Percentiles rank a stretch among this genome's conserved stretches.
Conservation (phyloP, 2,329 filamentous ascomycete species). For the Dryadomyces quercus-mongolicae region DNA sequence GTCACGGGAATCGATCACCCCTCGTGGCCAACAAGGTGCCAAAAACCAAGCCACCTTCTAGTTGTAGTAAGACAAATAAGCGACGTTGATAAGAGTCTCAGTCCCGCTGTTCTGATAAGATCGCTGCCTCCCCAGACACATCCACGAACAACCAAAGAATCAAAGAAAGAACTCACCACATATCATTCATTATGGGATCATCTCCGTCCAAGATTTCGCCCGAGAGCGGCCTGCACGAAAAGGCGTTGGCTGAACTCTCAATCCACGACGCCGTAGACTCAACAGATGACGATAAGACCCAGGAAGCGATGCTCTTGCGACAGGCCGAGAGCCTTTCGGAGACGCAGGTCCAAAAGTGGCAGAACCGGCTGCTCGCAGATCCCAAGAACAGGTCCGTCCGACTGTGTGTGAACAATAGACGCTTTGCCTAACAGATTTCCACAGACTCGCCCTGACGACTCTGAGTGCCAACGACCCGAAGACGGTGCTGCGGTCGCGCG, state of each 20-base stretch:
- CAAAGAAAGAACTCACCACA: too few relatives aligned
- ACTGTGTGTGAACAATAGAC: not conserved
- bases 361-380: conserved; percentile 48
- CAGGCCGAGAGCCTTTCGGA: conserved; percentile 34
- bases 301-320: not conserved
- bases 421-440: too few relatives aligned
- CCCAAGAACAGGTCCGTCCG: conserved; percentile 47
- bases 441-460: conserved; percentile 64
- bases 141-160: too few relatives aligned
- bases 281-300: not conserved
- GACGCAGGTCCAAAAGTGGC: conserved; percentile 42
- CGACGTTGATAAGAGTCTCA: not conserved
- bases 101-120: not conserved
- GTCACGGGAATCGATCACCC: not conserved
- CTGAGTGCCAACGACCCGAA: conserved; percentile 56
- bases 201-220: conserved; percentile 17
- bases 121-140: too few relatives aligned
- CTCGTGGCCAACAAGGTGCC: not conserved
- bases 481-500: conserved; percentile 51
- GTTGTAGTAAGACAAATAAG: not conserved
- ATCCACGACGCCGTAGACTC: conserved; percentile 14
- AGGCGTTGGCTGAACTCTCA: conserved; percentile 22
- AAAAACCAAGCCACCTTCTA: not conserved
- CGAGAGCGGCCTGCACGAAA: conserved; percentile 15
- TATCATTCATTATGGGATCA: conserved; percentile 15